A percentile compares a stretch with the other conserved stretches of the same genome.
These are phyloP conservation scores for Alternaria metachromatica DNA, from an alignment of 2,329 filamentous ascomycete species.

Conservation along the genomic window DNA sequence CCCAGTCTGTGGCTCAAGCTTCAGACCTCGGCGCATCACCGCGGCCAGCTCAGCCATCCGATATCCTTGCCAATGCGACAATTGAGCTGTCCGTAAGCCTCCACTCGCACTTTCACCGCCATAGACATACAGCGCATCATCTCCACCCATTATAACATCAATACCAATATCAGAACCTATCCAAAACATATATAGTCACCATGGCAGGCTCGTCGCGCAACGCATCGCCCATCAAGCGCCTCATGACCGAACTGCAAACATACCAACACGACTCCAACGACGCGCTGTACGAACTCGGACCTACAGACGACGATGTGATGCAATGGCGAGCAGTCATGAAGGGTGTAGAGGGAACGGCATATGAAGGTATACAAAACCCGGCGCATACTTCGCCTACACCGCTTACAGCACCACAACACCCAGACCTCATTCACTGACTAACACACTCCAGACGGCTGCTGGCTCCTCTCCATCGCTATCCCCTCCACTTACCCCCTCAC, in stretches of 20 bases:
- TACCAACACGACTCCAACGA: constrained; percentile 64
- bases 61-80: constrained; percentile 7
- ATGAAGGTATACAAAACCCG: constrained; percentile 59
- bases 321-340: constrained; percentile 67
- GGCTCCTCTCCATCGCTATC: constrained; percentile 80
- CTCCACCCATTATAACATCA: not conserved
- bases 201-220: constrained; percentile 45
- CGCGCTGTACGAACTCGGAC: constrained; percentile 63
- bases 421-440: constrained; percentile 1
- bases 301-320: constrained; percentile 64
- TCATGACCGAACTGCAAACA: constrained; percentile 67
- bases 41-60: constrained; percentile 6
- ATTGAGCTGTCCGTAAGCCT: not conserved
- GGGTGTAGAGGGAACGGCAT: constrained; percentile 64
- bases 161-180: not conserved
- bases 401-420: too few species aligned
- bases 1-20: constrained; percentile 24
- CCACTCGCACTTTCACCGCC: constrained; percentile 2
- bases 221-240: constrained; percentile 60
- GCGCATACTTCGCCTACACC: not conserved
- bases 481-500: constrained; percentile 79
- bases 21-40: constrained; percentile 29
- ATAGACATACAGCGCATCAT: not conserved
- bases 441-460: constrained; percentile 68
- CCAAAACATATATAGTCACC: not conserved